Evolutionary conservation across 805 yeast species (phyloP).

Genomic region (Metahyphopichia silvanorum): DNA sequence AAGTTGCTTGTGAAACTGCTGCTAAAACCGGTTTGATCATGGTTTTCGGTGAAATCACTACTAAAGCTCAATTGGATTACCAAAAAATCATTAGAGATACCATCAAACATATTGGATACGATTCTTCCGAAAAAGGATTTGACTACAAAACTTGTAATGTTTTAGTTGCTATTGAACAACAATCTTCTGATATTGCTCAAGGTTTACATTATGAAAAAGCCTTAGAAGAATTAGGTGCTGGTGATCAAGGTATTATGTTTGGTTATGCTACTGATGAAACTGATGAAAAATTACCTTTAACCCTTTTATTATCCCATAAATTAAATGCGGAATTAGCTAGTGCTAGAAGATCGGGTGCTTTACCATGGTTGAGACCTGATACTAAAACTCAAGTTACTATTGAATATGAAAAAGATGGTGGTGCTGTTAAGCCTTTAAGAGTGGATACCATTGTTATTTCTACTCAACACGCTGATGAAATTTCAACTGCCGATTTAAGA

Average conservation of each 20-base stretch:
- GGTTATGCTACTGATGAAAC: conserved; percentile 99
- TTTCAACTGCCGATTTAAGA: conserved; percentile 92
- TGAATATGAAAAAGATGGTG: conserved; percentile 90
- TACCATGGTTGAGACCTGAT: conserved; percentile 98
- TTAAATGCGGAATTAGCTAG: conserved; percentile 94
- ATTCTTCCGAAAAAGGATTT: conserved; percentile 91
- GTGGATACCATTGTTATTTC: conserved; percentile 98
- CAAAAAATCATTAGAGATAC: conserved; percentile 98
- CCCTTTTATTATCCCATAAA: conserved; percentile 91
- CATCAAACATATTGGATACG: conserved; percentile 97
- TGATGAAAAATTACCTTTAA: conserved; percentile 94
- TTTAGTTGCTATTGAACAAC: conserved; percentile 98
- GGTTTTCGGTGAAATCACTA: conserved; percentile 99
- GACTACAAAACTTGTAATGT: conserved; percentile 99
- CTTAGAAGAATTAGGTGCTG: conserved; percentile 97
- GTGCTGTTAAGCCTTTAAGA: conserved; percentile 93
- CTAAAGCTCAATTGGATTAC: conserved; percentile 92
- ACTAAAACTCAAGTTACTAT: conserved; percentile 99
- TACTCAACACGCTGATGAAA: conserved; percentile 96
- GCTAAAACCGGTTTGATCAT: conserved; percentile 99
- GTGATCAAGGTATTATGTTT: conserved; percentile 99
- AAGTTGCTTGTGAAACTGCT: conserved; percentile 99
- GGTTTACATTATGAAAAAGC: conserved; percentile 97
- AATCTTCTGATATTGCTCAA: conserved; percentile 98
- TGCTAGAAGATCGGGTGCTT: conserved; percentile 94